Conservation (phyloP, 208 protist genomes). For the Kentomonas sorsogonicus region DNA sequence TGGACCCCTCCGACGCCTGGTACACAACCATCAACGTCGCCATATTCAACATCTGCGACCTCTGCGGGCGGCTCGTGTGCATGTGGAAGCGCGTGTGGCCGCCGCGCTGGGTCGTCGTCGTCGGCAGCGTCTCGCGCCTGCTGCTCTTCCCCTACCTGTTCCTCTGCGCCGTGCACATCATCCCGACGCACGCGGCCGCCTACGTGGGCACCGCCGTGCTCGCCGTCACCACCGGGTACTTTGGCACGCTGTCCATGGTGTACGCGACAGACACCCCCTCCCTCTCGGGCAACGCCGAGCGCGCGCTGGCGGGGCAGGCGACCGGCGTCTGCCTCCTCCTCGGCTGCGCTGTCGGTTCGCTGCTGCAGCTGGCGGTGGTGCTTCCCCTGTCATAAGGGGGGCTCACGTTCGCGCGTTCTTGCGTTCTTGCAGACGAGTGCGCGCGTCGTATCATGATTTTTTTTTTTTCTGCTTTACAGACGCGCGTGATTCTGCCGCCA, state of each 20-base stretch:
- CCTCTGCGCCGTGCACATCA: conserved; percentile 51
- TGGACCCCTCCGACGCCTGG: conserved; percentile 46
- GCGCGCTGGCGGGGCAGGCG: conserved; percentile 57
- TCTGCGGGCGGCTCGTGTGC: conserved; percentile 37
- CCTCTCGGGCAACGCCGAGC: conserved; percentile 44
- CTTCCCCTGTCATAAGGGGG: conserved; percentile 20
- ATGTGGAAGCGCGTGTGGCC: conserved; percentile 48
- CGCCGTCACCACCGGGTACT: conserved; percentile 74
- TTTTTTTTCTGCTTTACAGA: too few relatives aligned
- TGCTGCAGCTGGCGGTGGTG: conserved; percentile 54
- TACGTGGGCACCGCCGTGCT: conserved; percentile 52
- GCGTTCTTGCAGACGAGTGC: not conserved
- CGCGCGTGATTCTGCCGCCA: too few relatives aligned
- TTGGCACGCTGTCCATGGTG: conserved; percentile 69
- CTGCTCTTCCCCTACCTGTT: conserved; percentile 70
- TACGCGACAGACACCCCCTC: conserved; percentile 45
- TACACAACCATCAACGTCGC: conserved; percentile 72
- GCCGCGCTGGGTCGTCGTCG: conserved; percentile 26
- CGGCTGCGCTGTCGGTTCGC: conserved; percentile 54
- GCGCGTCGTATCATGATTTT: too few relatives aligned
- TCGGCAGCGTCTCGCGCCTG: conserved; percentile 34
- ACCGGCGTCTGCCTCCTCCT: conserved; percentile 51
- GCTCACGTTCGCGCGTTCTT: not conserved
- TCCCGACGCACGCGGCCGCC: conserved; percentile 35
- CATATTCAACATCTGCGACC: conserved; percentile 64